Evolutionary conservation across 768 basidiomycete species (phyloP).

Genomic region (Grammothele lineata): DNA sequence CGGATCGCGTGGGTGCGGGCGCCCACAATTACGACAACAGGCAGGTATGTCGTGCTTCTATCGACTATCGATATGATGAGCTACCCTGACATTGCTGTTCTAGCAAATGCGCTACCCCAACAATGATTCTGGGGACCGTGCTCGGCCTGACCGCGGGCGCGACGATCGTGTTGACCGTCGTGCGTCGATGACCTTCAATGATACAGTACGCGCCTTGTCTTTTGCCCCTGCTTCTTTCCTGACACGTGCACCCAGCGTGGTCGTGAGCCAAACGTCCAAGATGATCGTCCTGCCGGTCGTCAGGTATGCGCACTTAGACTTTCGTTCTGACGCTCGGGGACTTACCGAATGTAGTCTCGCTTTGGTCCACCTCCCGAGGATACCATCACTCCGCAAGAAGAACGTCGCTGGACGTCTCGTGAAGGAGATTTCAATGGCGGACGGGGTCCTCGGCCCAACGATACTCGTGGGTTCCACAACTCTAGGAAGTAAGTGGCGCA

Average conservation of each 20-base stretch:
- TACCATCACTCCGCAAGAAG: no score
- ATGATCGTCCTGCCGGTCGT: not conserved
- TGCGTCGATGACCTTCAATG: slow-evolving; percentile 1
- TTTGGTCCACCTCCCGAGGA: slow-evolving; percentile 8
- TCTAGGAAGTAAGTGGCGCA: no score
- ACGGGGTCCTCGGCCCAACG: no score
- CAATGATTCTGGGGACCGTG: not conserved
- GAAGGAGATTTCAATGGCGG: no score
- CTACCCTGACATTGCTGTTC: not conserved
- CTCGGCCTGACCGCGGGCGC: not conserved
- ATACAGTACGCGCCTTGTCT: not conserved
- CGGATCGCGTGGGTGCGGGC: not conserved
- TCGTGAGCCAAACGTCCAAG: not conserved
- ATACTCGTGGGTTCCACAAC: no score
- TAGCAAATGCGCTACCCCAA: slow-evolving; percentile 1
- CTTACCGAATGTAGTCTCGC: slow-evolving; percentile 9
- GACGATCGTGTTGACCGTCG: slow-evolving; percentile 3
- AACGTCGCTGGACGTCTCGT: no score
- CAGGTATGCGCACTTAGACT: slow-evolving; percentile 2
- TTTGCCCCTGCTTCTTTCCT: not conserved
- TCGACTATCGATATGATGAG: not conserved
- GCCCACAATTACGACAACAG: not conserved
- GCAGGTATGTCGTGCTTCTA: not conserved
- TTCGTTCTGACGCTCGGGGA: no score
- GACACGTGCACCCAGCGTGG: not conserved